phyloP scores from a whole-genome alignment of 2,329 filamentous ascomycete species.

The Colletotrichum ledebouriae region DNA sequence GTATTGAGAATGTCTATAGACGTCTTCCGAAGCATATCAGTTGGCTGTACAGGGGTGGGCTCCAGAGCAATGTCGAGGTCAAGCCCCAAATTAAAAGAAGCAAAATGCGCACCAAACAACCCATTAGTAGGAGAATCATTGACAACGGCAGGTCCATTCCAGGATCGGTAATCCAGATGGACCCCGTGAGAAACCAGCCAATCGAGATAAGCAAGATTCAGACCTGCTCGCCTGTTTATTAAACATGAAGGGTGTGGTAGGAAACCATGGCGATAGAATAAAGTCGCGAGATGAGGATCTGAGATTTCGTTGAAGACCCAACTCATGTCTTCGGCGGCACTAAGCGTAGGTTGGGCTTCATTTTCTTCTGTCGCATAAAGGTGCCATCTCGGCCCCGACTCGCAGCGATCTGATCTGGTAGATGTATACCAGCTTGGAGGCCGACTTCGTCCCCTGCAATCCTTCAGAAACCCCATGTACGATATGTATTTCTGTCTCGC shows the following conservation, averaged over 20 bases:
- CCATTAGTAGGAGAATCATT: background rate
- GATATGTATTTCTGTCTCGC: background rate
- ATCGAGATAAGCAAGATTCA: background rate
- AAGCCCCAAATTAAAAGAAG: background rate
- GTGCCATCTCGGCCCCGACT: too few species aligned
- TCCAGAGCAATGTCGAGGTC: too few species aligned
- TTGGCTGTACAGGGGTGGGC: too few species aligned
- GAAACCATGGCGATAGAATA: constrained; percentile 2
- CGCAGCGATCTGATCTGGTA: background rate
- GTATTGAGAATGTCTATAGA: background rate
- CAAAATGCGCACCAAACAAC: background rate
- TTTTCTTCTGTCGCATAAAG: too few species aligned
- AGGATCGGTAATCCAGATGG: background rate
- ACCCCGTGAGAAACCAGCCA: background rate
- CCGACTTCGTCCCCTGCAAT: background rate
- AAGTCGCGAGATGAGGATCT: background rate
- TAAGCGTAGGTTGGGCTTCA: background rate
- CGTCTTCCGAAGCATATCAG: background rate
- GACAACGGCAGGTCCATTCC: background rate
- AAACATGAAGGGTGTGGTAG: background rate
- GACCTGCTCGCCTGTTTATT: too few species aligned
- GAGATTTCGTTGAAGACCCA: background rate
- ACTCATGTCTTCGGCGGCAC: too few species aligned
- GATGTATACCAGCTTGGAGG: background rate
- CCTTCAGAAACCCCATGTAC: background rate